Conservation (phyloP, 495 filamentous ascomycete species). For the Usnea hakonensis region DNA sequence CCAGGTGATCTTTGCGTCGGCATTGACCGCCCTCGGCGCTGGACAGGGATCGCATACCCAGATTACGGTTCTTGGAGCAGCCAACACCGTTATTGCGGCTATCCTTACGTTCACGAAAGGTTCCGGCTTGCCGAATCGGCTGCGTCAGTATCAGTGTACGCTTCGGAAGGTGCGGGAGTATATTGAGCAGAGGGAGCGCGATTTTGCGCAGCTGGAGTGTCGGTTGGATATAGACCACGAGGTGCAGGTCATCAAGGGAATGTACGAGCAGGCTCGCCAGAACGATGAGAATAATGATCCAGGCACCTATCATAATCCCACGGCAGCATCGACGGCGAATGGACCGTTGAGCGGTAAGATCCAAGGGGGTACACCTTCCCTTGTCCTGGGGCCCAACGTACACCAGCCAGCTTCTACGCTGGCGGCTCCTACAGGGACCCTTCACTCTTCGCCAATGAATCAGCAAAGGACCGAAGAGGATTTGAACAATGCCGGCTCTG, state of each 20-base stretch:
- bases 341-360: neutral
- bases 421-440: neutral
- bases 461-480: neutral
- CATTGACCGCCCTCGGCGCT: constrained; percentile 56
- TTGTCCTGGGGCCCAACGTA: neutral
- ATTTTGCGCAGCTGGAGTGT: constrained; percentile 18
- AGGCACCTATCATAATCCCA: constrained; percentile 16
- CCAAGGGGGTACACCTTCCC: neutral
- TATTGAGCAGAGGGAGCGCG: constrained; percentile 55
- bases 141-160: constrained; percentile 50
- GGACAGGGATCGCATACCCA: constrained; percentile 46
- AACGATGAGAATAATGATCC: constrained; percentile 21
- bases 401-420: neutral
- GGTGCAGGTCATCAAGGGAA: constrained; percentile 9
- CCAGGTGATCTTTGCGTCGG: constrained; percentile 54
- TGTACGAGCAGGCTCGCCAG: constrained; percentile 19
- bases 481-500: neutral
- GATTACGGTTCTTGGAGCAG: constrained; percentile 54
- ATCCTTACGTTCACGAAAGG: constrained; percentile 56
- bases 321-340: neutral
- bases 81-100: constrained; percentile 60
- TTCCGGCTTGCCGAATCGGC: constrained; percentile 49
- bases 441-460: neutral
- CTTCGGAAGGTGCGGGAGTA: constrained; percentile 56
- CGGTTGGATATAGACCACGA: constrained; percentile 10